These are phyloP conservation scores for Beauveria pseudobassiana DNA, from an alignment of 2,329 filamentous ascomycete species.

Conservation along the genomic window DNA sequence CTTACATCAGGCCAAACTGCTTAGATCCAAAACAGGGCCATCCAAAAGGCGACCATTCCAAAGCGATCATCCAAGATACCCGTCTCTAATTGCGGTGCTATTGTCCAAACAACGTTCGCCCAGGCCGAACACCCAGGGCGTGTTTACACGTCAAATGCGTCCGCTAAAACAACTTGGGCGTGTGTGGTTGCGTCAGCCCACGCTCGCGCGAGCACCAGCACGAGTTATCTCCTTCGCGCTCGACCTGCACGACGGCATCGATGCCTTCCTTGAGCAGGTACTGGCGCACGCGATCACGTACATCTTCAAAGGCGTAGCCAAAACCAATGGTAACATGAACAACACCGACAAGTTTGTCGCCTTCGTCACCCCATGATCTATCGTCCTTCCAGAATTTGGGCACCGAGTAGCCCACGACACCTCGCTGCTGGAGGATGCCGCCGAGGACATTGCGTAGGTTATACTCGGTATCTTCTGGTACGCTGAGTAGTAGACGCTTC, in stretches of 20 bases:
- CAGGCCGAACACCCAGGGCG: neutral
- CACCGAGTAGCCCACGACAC: conserved; percentile 77
- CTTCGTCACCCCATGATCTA: conserved; percentile 34
- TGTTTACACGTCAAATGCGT: conserved; percentile 3
- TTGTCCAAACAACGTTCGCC: conserved; percentile 5
- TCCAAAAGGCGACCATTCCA: neutral
- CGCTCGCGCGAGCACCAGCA: conserved; percentile 48
- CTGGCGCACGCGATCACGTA: conserved; percentile 65
- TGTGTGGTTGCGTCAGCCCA: conserved; percentile 21
- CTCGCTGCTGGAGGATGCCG: conserved; percentile 72
- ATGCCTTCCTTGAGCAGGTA: conserved; percentile 67
- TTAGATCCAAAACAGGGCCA: neutral
- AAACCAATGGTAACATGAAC: conserved; percentile 77
- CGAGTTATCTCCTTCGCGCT: conserved; percentile 66
- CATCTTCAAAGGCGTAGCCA: conserved; percentile 70
- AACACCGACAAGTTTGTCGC: conserved; percentile 62
- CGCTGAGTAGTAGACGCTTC: conserved; percentile 71
- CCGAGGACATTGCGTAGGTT: conserved; percentile 77
- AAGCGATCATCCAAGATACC: conserved; percentile 3
- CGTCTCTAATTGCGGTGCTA: conserved; percentile 6
- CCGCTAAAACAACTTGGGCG: conserved; percentile 28
- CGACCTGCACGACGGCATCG: conserved; percentile 80
- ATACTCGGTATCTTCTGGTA: conserved; percentile 83
- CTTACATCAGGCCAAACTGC: neutral
- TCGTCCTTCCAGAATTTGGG: conserved; percentile 94